Evolutionary conservation across 306 rosid genomes (phyloP).

Genomic region (Cucumis cinereus): DNA sequence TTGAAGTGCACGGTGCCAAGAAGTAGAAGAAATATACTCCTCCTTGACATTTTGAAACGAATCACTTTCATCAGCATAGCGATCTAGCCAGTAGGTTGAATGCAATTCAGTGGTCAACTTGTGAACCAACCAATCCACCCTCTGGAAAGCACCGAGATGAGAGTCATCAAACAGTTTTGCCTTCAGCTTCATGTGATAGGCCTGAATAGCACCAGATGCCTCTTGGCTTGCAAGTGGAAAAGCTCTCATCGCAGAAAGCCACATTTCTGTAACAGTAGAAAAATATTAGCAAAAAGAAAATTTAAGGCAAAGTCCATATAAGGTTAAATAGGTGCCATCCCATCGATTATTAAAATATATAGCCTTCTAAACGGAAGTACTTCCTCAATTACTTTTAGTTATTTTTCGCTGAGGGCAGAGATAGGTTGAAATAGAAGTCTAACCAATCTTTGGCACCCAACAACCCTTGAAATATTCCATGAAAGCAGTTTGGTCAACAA

Average conservation of each 20-base stretch:
- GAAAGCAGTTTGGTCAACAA: constrained; percentile 74
- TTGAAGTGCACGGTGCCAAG: constrained; percentile 82
- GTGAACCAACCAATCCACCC: constrained; percentile 97
- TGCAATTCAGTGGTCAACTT: constrained; percentile 86
- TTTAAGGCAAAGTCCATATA: not conserved
- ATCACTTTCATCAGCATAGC: constrained; percentile 83
- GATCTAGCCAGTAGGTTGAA: constrained; percentile 89
- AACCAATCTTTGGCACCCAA: constrained; percentile 93
- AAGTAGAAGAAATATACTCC: constrained; percentile 78
- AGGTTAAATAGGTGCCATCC: not conserved
- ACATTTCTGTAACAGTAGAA: constrained; percentile 49
- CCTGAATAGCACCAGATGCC: constrained; percentile 88
- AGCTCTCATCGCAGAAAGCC: constrained; percentile 73
- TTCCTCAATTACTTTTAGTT: not conserved
- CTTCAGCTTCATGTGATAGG: constrained; percentile 81
- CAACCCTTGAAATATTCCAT: constrained; percentile 72
- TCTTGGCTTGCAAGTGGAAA: constrained; percentile 88
- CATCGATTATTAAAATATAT: not conserved
- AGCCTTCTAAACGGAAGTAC: not conserved
- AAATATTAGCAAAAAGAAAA: constrained; percentile 7
- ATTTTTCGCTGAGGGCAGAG: not conserved
- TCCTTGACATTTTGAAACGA: constrained; percentile 82
- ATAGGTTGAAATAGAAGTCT: constrained; percentile 27
- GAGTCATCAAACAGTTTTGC: constrained; percentile 86
- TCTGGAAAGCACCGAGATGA: constrained; percentile 83